Percentiles rank a stretch among this genome's conserved stretches.
phyloP scores from a whole-genome alignment of 2,329 filamentous ascomycete species.

The Penicillium sp. region DNA sequence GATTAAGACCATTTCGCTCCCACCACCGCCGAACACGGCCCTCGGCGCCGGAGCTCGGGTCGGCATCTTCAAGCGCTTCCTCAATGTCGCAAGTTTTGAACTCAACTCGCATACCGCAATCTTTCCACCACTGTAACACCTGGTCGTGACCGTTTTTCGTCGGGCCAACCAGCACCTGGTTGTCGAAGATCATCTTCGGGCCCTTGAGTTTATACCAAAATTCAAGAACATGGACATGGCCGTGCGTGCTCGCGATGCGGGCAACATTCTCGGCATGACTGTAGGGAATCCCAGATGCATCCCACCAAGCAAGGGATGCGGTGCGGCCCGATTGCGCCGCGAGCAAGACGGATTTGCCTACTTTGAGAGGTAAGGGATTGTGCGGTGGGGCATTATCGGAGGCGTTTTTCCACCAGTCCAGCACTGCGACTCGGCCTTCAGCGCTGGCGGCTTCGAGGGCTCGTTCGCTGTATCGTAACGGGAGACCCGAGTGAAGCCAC shows the following conservation, averaged over 20 bases:
- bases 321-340: conserved; percentile 80
- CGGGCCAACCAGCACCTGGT: conserved; percentile 78
- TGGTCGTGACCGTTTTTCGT: conserved; percentile 82
- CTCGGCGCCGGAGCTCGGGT: conserved; percentile 63
- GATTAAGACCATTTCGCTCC: conserved; percentile 77
- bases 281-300: conserved; percentile 73
- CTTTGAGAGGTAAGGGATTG: conserved; percentile 62
- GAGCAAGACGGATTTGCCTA: conserved; percentile 78
- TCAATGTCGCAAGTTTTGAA: conserved; percentile 96
- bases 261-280: conserved; percentile 78
- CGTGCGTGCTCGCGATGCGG: conserved; percentile 79
- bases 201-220: conserved; percentile 76
- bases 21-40: conserved; percentile 80
- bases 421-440: conserved; percentile 77
- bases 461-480: conserved; percentile 79
- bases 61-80: conserved; percentile 84
- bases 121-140: conserved; percentile 91
- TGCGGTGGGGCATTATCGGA: conserved; percentile 57
- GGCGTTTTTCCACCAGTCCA: conserved; percentile 89
- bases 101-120: conserved; percentile 70
- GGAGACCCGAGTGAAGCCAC: conserved; percentile 81
- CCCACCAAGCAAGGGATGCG: conserved; percentile 83
- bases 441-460: conserved; percentile 85
- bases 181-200: conserved; percentile 76
- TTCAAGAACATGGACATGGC: conserved; percentile 78